Conservation (phyloP, 129 eudicot species). For the Rutidosis leptorrhynchoides region DNA sequence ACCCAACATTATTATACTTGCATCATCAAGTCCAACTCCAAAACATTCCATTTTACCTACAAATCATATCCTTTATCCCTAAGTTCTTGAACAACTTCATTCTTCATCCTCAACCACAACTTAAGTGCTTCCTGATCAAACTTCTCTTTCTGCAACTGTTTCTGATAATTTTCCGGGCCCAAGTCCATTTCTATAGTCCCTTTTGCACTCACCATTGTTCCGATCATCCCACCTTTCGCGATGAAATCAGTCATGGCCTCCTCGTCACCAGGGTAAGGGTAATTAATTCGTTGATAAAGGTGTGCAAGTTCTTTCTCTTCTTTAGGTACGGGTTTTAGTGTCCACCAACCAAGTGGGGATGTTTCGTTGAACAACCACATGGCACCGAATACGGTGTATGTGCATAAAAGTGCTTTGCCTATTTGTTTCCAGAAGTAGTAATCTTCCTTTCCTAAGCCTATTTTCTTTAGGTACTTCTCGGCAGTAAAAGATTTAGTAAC, state of each 20-base stretch:
- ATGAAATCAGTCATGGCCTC: conserved; percentile 95
- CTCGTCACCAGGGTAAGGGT: conserved; percentile 89
- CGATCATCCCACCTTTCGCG: conserved; percentile 91
- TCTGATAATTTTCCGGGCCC: conserved; percentile 68
- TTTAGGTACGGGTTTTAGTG: conserved; percentile 76
- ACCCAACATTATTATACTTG: conserved; percentile 20
- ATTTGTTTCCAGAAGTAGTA: conserved; percentile 78
- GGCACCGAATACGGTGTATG: conserved; percentile 68
- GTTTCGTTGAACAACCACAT: conserved; percentile 85
- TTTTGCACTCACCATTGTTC: conserved; percentile 78
- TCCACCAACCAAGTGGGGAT: conserved; percentile 98
- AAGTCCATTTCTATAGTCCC: conserved; percentile 66
- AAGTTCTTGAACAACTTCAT: conserved; percentile 84
- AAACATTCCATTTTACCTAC: conserved; percentile 44
- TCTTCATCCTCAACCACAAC: conserved; percentile 95
- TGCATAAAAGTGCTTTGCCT: conserved; percentile 75
- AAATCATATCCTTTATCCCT: conserved; percentile 80
- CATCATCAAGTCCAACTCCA: conserved; percentile 13
- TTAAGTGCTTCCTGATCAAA: conserved; percentile 77
- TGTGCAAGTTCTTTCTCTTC: conserved; percentile 89
- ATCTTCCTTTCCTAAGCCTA: conserved; percentile 80
- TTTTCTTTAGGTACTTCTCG: conserved; percentile 59
- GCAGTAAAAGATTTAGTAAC: conserved; percentile 52
- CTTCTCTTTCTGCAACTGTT: conserved; percentile 90
- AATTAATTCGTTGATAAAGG: conserved; percentile 65